A percentile compares a stretch with the other conserved stretches of the same genome.
These are phyloP conservation scores for Amniculicola lignicola DNA, from an alignment of 495 filamentous ascomycete species.

Conservation along the genomic window DNA sequence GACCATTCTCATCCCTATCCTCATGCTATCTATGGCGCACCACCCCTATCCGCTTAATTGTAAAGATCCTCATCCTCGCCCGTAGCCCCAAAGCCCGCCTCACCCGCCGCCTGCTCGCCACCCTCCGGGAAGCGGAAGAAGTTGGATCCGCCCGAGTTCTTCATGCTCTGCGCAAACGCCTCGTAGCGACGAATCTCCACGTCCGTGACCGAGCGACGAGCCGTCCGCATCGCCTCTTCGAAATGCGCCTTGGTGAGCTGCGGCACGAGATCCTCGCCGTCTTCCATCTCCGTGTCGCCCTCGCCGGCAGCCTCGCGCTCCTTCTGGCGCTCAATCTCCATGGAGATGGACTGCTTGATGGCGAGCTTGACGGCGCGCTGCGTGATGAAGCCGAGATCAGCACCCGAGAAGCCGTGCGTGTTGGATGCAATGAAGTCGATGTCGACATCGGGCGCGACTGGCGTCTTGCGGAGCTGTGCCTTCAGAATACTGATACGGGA, in stretches of 20 bases:
- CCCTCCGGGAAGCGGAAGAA: conserved; percentile 90
- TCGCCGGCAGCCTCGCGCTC: conserved; percentile 82
- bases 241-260: conserved; percentile 95
- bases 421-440: conserved; percentile 89
- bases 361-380: conserved; percentile 98
- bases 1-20: too few relatives aligned
- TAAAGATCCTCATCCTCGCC: conserved; percentile 43
- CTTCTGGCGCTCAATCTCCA: conserved; percentile 85
- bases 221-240: conserved; percentile 95
- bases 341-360: conserved; percentile 92
- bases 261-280: conserved; percentile 92
- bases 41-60: conserved; percentile 25
- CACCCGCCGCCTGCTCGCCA: conserved; percentile 34
- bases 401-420: conserved; percentile 99
- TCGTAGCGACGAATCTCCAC: conserved; percentile 97
- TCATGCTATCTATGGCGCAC: too few relatives aligned
- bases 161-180: conserved; percentile 97
- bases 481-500: conserved; percentile 85
- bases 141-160: conserved; percentile 88
- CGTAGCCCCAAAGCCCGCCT: conserved; percentile 32
- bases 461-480: conserved; percentile 98
- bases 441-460: conserved; percentile 83
- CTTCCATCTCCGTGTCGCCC: conserved; percentile 70
- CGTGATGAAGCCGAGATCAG: conserved; percentile 97
- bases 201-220: conserved; percentile 88